These are phyloP conservation scores for Globisporangium acanthophoron DNA, from an alignment of 352 stramenopile species.

Conservation along the genomic window DNA sequence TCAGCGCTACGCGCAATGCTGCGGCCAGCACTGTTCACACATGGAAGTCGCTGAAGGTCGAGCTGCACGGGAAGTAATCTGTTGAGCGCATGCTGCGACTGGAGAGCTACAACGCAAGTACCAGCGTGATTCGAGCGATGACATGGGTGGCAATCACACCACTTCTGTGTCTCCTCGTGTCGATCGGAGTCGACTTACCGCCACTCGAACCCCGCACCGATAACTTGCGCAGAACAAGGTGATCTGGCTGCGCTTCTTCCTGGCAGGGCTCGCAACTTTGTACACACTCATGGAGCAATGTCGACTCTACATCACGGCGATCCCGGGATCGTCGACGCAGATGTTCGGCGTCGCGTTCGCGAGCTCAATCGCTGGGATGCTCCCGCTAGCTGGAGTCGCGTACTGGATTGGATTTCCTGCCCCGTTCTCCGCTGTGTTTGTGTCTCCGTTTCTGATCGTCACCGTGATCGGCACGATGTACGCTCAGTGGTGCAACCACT, in stretches of 20 bases:
- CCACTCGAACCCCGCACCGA: background rate
- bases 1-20: too few species aligned
- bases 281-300: background rate
- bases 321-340: background rate
- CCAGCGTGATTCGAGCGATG: background rate
- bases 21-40: background rate
- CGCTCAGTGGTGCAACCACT: background rate
- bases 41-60: conserved; percentile 6
- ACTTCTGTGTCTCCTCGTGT: background rate
- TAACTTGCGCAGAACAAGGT: background rate
- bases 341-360: background rate
- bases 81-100: conserved; percentile 11
- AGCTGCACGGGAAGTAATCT: conserved; percentile 20
- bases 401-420: conserved; percentile 19
- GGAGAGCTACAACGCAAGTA: background rate
- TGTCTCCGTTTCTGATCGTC: conserved; percentile 2
- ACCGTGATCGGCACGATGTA: background rate
- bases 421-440: conserved; percentile 24
- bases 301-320: background rate
- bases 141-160: background rate
- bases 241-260: background rate
- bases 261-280: background rate
- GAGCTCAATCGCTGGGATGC: background rate
- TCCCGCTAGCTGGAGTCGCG: background rate
- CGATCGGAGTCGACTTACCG: background rate